Evolutionary conservation across 2,329 filamentous ascomycete genomes (phyloP).

Genomic region (Biscogniauxia marginata): DNA sequence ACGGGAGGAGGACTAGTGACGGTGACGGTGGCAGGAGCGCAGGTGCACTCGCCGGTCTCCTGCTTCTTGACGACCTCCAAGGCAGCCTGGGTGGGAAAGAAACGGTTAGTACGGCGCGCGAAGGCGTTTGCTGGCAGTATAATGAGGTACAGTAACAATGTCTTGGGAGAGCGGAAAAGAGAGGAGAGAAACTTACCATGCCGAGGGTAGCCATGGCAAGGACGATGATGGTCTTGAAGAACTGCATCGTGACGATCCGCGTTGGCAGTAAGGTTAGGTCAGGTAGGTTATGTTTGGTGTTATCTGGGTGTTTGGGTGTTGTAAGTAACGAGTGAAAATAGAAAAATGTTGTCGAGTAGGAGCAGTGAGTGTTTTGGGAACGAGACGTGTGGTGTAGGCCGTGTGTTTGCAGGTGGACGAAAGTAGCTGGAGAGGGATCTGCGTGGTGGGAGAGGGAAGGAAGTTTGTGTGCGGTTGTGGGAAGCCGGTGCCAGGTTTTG

Average conservation of each 20-base stretch:
- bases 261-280: constrained; percentile 9
- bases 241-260: constrained; percentile 28
- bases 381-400: not conserved
- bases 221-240: constrained; percentile 24
- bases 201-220: constrained; percentile 23
- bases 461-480: not conserved
- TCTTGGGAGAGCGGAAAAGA: not conserved
- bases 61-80: constrained; percentile 15
- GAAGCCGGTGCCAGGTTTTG: not conserved
- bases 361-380: not conserved
- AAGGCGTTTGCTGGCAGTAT: constrained; percentile 2
- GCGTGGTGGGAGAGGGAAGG: not conserved
- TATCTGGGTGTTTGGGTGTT: constrained; percentile 2
- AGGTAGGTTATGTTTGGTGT: constrained; percentile 5
- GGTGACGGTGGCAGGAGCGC: constrained; percentile 19
- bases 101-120: not conserved
- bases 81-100: constrained; percentile 14
- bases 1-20: constrained; percentile 18
- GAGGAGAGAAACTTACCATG: constrained; percentile 25
- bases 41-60: constrained; percentile 19
- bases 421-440: not conserved
- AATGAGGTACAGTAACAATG: not conserved
- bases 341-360: not conserved
- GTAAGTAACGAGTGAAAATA: not conserved
- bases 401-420: not conserved